Base-by-base conservation (phyloP, 2,329 filamentous ascomycete genomes). In the Colletotrichum musicola region DNA sequence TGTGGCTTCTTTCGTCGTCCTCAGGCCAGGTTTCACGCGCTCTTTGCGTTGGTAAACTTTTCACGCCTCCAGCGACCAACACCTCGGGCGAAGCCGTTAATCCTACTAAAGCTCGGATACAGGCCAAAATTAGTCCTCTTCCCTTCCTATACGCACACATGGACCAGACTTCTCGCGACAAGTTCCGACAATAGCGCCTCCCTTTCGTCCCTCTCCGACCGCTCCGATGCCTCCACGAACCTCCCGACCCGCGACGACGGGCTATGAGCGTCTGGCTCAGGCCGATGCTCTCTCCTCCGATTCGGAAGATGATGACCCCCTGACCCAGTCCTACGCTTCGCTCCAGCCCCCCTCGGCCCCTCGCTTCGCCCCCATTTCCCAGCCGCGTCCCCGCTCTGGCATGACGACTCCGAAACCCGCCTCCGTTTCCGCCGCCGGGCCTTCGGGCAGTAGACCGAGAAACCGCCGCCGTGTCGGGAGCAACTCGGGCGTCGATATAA, bases 401-500 rank as follows among this genome's bases (percentile, higher is more conserved):
- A 89, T 91, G 85, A 81, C 85, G 65, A 86, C 86, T 44, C 85
- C 86, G 54, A 86, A 87, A 73, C 75, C 80, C 38, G 74, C 78
- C 20, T 76, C 79, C 16, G 76, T 72, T 57, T 78, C 75, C 10
- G 57, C 58, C 35, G 49, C 75, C 10, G 71, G 72, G 27, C 71
- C 73, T 2, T 73, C 78, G 5, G 40, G 40, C 12, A 77, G 81
- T 16, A 65, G 62, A 50, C 77, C 78, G 44, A 84, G 83, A 74
- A 82, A 84, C 71, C 81, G 81, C 74, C 82, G 74, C 77, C 84
- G 82, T 74, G 81, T 76, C 74, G 86, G 78, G 73, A 92, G 93
- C 77, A 96, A 95, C 74, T 94, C 94, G 20, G 95, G 95, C 3
- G 95, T 99, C 18, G 96, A 99, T 77, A 93, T 99, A 77, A 98